A percentile compares a stretch with the other conserved stretches of the same genome.
Conservation (phyloP, 2,329 filamentous ascomycete genomes). For the Fusarium domesticum region DNA sequence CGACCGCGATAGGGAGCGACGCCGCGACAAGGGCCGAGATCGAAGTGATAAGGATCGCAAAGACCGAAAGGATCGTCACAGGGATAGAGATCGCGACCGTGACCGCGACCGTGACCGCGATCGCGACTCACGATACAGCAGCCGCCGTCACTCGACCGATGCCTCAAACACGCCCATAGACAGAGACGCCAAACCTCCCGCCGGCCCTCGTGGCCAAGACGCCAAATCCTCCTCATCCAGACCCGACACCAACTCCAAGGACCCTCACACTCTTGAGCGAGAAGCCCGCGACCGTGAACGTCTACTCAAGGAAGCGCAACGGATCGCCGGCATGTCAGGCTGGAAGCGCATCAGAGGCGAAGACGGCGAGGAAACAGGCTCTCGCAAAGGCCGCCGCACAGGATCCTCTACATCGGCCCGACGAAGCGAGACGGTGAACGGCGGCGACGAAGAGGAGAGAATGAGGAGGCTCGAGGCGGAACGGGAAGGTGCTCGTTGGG, state of each 20-base stretch:
- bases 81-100: conserved; percentile 35
- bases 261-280: conserved; percentile 65
- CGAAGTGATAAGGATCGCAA: conserved; percentile 36
- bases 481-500: conserved; percentile 53
- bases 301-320: conserved; percentile 65
- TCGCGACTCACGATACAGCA: conserved; percentile 33
- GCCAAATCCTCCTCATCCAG: conserved; percentile 36
- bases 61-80: conserved; percentile 39
- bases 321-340: conserved; percentile 54
- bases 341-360: conserved; percentile 51
- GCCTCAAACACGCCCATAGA: conserved; percentile 32
- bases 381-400: conserved; percentile 42
- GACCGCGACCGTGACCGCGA: conserved; percentile 38
- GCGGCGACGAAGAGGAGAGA: conserved; percentile 51
- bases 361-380: conserved; percentile 37
- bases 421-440: conserved; percentile 46
- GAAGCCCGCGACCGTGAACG: conserved; percentile 65
- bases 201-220: conserved; percentile 40
- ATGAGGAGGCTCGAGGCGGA: conserved; percentile 58
- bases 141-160: conserved; percentile 32
- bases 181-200: conserved; percentile 42
- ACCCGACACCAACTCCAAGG: conserved; percentile 20
- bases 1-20: conserved; percentile 30
- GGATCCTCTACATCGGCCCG: conserved; percentile 33
- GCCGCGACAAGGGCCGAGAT: conserved; percentile 40